Conservation (phyloP, 169 alveolate species). For the Plasmodium fragile region DNA sequence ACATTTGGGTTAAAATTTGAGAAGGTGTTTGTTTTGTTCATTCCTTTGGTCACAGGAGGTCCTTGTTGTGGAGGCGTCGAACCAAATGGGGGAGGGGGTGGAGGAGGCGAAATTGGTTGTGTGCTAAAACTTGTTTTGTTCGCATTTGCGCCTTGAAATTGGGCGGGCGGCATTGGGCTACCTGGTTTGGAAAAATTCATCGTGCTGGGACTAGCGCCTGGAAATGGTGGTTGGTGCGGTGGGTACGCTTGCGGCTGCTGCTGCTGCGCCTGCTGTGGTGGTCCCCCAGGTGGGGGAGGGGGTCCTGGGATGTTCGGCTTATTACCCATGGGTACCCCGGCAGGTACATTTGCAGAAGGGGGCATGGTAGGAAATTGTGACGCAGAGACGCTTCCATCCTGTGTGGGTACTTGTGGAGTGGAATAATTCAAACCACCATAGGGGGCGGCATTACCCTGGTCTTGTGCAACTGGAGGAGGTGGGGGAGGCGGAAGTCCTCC, state of each 20-base stretch:
- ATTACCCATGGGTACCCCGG: not conserved
- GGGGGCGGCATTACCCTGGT: not conserved
- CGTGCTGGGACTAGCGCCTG: not conserved
- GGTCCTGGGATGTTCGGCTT: not conserved
- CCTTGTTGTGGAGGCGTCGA: conserved; percentile 7
- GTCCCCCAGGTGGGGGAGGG: not conserved
- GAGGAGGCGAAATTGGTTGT: conserved; percentile 18
- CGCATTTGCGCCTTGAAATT: conserved; percentile 29
- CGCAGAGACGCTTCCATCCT: not conserved
- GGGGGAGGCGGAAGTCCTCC: conserved; percentile 9
- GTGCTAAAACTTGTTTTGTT: conserved; percentile 47
- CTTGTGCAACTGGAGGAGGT: conserved; percentile 18
- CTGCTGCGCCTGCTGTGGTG: conserved; percentile 2
- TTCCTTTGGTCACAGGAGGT: not conserved
- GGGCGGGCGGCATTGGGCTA: conserved; percentile 13
- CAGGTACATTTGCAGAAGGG: not conserved
- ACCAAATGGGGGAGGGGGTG: conserved; percentile 38
- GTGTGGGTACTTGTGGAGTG: not conserved
- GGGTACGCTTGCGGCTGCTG: not conserved
- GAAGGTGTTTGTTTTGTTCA: conserved; percentile 17
- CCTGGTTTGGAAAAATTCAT: conserved; percentile 7
- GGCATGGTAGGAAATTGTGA: not conserved
- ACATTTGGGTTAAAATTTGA: conserved; percentile 26
- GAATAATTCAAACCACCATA: not conserved
- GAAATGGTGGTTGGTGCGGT: not conserved